Evolutionary conservation across 1,284 basidiomycete genomes (phyloP).

Genomic region (Irpex sp.): DNA sequence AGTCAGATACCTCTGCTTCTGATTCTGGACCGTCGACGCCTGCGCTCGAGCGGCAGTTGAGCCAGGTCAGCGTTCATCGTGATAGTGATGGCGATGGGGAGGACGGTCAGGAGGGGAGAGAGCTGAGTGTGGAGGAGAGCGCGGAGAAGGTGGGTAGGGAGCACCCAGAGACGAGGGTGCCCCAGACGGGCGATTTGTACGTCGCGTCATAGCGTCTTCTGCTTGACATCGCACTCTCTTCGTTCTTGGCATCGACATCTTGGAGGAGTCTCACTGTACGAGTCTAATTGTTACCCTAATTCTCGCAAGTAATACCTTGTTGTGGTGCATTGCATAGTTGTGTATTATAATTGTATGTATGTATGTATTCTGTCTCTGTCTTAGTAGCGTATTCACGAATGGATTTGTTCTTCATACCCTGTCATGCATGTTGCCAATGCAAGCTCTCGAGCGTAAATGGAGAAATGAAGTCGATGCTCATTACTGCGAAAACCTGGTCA

Average conservation of each 20-base stretch:
- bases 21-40: constrained; percentile 12
- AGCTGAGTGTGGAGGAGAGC: constrained; percentile 8
- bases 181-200: constrained; percentile 17
- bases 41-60: constrained; percentile 5
- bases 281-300: no score
- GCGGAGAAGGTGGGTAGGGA: constrained; percentile 14
- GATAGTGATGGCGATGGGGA: background rate
- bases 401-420: no score
- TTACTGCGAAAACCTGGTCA: background rate
- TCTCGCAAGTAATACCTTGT: no score
- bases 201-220: background rate
- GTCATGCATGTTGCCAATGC: no score
- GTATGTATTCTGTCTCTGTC: no score
- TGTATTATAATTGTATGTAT: no score
- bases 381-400: no score
- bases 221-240: no score
- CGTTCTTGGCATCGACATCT: no score
- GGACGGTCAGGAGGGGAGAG: background rate
- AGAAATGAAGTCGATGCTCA: background rate
- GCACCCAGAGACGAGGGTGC: constrained; percentile 18
- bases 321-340: no score
- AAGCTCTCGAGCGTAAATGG: no score
- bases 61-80: constrained; percentile 2
- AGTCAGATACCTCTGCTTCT: constrained; percentile 1
- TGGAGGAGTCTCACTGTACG: no score